A percentile compares a stretch with the other conserved stretches of the same genome.
phyloP scores from a whole-genome alignment of 495 filamentous ascomycete species.

The Podospora appendiculata region DNA sequence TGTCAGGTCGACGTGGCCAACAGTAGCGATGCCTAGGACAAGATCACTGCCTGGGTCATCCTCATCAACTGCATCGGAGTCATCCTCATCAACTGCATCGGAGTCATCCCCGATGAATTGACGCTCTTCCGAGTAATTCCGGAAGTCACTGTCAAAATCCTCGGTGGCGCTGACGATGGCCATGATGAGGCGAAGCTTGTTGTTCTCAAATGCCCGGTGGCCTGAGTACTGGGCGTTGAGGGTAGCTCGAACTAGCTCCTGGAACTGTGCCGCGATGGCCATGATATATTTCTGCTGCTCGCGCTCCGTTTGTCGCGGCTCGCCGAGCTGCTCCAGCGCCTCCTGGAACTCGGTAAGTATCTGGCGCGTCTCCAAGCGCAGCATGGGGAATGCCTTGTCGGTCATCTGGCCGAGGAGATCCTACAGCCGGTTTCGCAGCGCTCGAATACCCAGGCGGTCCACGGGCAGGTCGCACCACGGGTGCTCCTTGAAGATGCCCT shows the following conservation, averaged over 20 bases:
- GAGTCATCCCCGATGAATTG: neutral
- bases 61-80: neutral
- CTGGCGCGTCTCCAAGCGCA: slow-evolving; percentile 34
- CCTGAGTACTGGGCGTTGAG: slow-evolving; percentile 34
- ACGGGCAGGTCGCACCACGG: slow-evolving; percentile 37
- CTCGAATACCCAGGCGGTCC: slow-evolving; percentile 41
- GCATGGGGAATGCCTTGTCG: slow-evolving; percentile 39
- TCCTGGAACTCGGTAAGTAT: slow-evolving; percentile 25
- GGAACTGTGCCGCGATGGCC: slow-evolving; percentile 32
- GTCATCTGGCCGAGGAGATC: slow-evolving; percentile 36
- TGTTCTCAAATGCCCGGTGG: slow-evolving; percentile 28
- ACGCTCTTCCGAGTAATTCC: neutral
- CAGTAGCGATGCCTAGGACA: neutral
- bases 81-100: neutral
- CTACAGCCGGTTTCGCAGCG: slow-evolving; percentile 35
- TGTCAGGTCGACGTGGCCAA: too few species aligned
- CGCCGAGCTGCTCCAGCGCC: slow-evolving; percentile 33
- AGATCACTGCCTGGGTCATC: too few species aligned
- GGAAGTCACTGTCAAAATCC: slow-evolving; percentile 7
- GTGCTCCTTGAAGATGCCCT: slow-evolving; percentile 19
- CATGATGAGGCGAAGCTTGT: slow-evolving; percentile 35
- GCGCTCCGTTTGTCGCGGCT: slow-evolving; percentile 27
- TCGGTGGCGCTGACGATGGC: slow-evolving; percentile 26
- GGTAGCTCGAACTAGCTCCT: slow-evolving; percentile 28
- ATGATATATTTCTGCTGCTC: slow-evolving; percentile 38